These are phyloP conservation scores for Botrytis deweyae DNA, from an alignment of 2,329 filamentous ascomycete species.

Conservation along the genomic window DNA sequence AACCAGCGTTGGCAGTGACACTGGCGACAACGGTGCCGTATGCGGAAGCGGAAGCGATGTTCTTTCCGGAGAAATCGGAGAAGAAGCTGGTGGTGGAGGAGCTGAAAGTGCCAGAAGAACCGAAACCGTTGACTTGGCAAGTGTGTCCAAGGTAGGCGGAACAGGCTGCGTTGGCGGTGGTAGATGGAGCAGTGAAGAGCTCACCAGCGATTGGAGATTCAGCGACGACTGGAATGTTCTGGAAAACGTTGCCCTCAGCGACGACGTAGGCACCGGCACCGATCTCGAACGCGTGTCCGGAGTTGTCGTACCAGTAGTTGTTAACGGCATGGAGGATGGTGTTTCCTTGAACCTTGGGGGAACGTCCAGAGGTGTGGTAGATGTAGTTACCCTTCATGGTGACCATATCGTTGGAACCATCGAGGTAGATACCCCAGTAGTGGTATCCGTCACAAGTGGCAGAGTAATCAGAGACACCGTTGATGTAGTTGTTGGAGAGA, in stretches of 20 bases:
- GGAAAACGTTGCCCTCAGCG: slow-evolving; percentile 49
- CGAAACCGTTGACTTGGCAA: slow-evolving; percentile 33
- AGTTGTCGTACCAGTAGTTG: slow-evolving; percentile 46
- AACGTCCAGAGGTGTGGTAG: slow-evolving; percentile 46
- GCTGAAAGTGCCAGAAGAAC: slow-evolving; percentile 37
- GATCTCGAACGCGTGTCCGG: slow-evolving; percentile 48
- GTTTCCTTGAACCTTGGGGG: slow-evolving; percentile 45
- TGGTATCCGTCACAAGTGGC: slow-evolving; percentile 47
- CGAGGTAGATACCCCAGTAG: slow-evolving; percentile 49
- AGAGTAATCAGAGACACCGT: slow-evolving; percentile 45
- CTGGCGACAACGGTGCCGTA: slow-evolving; percentile 3
- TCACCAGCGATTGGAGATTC: slow-evolving; percentile 31
- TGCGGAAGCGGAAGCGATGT: slow-evolving; percentile 34
- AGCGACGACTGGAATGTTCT: slow-evolving; percentile 36
- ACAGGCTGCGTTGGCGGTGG: slow-evolving; percentile 31
- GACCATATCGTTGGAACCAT: slow-evolving; percentile 43
- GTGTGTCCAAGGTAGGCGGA: slow-evolving; percentile 27
- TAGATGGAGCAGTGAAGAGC: slow-evolving; percentile 23
- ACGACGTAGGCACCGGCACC: slow-evolving; percentile 39
- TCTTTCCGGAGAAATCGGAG: slow-evolving; percentile 38
- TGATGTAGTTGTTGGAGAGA: slow-evolving; percentile 48
- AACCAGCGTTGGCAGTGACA: slow-evolving; percentile 5
- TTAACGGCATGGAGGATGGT: slow-evolving; percentile 45
- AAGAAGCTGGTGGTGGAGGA: slow-evolving; percentile 36
- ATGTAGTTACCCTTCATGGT: slow-evolving; percentile 48